Conservation (phyloP, 2,329 filamentous ascomycete genomes). For the Allantophomopsis cytisporea region DNA sequence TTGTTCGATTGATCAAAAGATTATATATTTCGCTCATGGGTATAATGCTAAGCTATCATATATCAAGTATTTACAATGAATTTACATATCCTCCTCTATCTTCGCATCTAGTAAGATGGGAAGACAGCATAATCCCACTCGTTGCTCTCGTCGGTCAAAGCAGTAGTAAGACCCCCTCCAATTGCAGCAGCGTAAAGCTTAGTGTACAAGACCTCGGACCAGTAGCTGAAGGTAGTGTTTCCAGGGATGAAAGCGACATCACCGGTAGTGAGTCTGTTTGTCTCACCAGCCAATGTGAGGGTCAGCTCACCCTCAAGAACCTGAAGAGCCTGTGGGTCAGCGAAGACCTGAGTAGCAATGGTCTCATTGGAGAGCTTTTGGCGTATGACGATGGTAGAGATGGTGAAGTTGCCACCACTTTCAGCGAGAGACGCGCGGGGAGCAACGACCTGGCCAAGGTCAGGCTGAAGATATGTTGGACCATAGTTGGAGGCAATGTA, state of each 20-base stretch:
- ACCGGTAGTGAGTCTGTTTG: conserved; percentile 16
- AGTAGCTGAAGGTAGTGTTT: conserved; percentile 20
- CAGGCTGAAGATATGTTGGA: conserved; percentile 26
- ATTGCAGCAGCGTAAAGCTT: conserved; percentile 3
- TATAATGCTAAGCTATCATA: too few relatives aligned
- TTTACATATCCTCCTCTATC: too few relatives aligned
- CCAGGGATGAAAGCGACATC: conserved; percentile 25
- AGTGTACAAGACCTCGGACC: conserved; percentile 12
- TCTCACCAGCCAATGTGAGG: conserved; percentile 19
- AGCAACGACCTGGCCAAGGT: conserved; percentile 26
- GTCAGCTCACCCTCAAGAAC: conserved; percentile 22
- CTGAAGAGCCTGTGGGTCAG: conserved; percentile 22
- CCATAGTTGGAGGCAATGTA: conserved; percentile 31
- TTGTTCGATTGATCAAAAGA: too few relatives aligned
- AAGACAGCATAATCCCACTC: too few relatives aligned
- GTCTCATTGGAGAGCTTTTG: conserved; percentile 6
- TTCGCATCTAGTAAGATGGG: too few relatives aligned
- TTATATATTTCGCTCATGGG: too few relatives aligned
- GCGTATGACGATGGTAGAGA: conserved; percentile 27
- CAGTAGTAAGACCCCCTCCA: too few relatives aligned
- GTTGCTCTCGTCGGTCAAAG: too few relatives aligned
- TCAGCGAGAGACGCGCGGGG: conserved; percentile 26
- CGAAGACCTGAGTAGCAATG: conserved; percentile 11
- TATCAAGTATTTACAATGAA: too few relatives aligned
- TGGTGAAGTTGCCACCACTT: conserved; percentile 25